A percentile compares a stretch with the other conserved stretches of the same genome.
phyloP scores from a whole-genome alignment of 805 yeast genomes.

The Yarrowia deformans region DNA sequence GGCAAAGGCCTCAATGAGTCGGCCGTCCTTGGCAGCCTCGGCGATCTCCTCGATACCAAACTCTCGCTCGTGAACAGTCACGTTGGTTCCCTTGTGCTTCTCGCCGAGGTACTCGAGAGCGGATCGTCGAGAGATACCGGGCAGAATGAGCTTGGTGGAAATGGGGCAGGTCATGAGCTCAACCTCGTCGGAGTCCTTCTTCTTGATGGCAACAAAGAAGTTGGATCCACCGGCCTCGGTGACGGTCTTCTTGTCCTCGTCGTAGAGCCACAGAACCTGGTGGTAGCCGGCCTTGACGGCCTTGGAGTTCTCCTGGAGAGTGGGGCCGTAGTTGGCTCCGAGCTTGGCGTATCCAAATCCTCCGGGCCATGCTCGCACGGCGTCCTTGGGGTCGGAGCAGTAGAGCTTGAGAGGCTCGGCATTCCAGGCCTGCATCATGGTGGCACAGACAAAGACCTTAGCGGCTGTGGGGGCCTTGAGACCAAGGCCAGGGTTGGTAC shows the following conservation, averaged over 20 bases:
- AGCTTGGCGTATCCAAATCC: slow-evolving; percentile 96
- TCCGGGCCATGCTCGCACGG: slow-evolving; percentile 99
- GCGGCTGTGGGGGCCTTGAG: slow-evolving; percentile 85
- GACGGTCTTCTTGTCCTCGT: slow-evolving; percentile 74
- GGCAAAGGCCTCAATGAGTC: slow-evolving; percentile 92
- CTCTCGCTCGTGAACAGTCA: slow-evolving; percentile 85
- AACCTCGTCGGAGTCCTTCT: slow-evolving; percentile 69
- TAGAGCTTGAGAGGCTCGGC: slow-evolving; percentile 98
- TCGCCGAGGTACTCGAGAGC: slow-evolving; percentile 77
- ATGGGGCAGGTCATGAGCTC: slow-evolving; percentile 95
- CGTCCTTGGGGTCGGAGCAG: slow-evolving; percentile 96
- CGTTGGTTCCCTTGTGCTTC: slow-evolving; percentile 74
- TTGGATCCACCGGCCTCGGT: slow-evolving; percentile 99
- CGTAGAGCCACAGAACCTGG: slow-evolving; percentile 96
- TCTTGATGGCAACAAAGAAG: slow-evolving; percentile 83
- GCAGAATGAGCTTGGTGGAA: slow-evolving; percentile 89
- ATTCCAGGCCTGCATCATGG: slow-evolving; percentile 38
- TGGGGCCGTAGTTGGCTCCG: slow-evolving; percentile 98
- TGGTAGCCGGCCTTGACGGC: slow-evolving; percentile 93
- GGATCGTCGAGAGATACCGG: slow-evolving; percentile 96
- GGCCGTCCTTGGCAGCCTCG: slow-evolving; percentile 78
- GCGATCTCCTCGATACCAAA: slow-evolving; percentile 81
- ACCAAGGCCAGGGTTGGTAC: slow-evolving; percentile 88
- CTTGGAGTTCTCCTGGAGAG: slow-evolving; percentile 86
- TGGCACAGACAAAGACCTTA: slow-evolving; percentile 80